phyloP scores from a whole-genome alignment of 2,329 filamentous ascomycete genomes.

The Cercospora beticola region DNA sequence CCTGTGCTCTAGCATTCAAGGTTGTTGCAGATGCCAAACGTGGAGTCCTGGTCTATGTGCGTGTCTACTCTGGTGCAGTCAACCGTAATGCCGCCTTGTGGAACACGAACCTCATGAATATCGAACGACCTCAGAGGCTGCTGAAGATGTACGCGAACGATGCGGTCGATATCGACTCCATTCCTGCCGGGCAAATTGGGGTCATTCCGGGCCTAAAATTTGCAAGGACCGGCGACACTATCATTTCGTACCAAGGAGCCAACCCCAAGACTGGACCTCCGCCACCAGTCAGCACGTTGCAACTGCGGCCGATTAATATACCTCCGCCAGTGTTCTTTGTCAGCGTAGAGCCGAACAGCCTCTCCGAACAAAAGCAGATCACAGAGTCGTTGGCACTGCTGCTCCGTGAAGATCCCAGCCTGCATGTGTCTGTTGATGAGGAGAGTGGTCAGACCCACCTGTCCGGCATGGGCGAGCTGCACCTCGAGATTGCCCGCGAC shows the following conservation, averaged over 20 bases:
- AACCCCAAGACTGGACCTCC: conserved; percentile 64
- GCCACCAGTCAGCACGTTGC: conserved; percentile 68
- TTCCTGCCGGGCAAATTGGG: conserved; percentile 86
- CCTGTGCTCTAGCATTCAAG: conserved; percentile 79
- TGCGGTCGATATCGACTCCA: conserved; percentile 76
- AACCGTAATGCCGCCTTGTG: conserved; percentile 73
- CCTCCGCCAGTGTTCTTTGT: conserved; percentile 95
- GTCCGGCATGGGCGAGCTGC: conserved; percentile 93
- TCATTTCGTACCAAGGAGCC: conserved; percentile 69
- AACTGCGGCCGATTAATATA: conserved; percentile 82
- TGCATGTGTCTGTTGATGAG: conserved; percentile 79
- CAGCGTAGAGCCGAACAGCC: conserved; percentile 79
- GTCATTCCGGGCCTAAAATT: conserved; percentile 87
- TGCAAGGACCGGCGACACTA: conserved; percentile 89
- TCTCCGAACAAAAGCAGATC: conserved; percentile 76
- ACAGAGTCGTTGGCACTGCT: conserved; percentile 73
- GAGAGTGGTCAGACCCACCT: conserved; percentile 92
- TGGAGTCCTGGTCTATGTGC: conserved; percentile 85
- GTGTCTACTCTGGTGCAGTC: conserved; percentile 83
- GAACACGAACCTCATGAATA: conserved; percentile 80
- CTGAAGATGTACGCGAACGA: conserved; percentile 88
- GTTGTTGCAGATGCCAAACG: conserved; percentile 84
- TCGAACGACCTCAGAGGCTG: conserved; percentile 76
- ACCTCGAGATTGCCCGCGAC: conserved; percentile 89
- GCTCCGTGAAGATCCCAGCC: conserved; percentile 86